Conservation (phyloP, 202 grass and related monocot species). For the Dendrocalamus latiflorus region DNA sequence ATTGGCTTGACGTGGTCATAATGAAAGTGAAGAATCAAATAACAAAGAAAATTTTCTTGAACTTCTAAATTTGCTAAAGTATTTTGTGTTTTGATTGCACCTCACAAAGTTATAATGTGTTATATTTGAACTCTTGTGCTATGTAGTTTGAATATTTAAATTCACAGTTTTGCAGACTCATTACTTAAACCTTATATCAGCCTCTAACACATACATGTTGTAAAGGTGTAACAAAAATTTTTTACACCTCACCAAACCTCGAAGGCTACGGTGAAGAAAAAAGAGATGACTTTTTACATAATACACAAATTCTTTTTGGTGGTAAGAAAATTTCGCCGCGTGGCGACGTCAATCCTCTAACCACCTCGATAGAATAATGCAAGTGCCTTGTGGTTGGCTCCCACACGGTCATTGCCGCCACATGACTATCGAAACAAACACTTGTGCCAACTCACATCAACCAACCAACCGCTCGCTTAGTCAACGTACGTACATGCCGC, state of each 20-base stretch:
- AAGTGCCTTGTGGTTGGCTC: constrained; percentile 14
- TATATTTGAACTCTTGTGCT: too few relatives aligned
- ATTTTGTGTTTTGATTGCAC: background rate
- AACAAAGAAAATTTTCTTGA: too few relatives aligned
- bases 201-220: background rate
- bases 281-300: background rate
- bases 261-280: background rate
- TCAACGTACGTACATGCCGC: constrained; percentile 43
- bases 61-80: too few relatives aligned
- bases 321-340: background rate
- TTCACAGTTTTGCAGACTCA: too few relatives aligned
- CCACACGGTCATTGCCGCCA: background rate
- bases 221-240: background rate
- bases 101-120: too few relatives aligned
- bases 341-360: constrained; percentile 1
- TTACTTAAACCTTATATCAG: too few relatives aligned
- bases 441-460: constrained; percentile 21
- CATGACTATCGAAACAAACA: background rate
- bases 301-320: background rate
- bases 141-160: too few relatives aligned
- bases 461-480: constrained; percentile 10
- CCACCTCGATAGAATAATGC: constrained; percentile 12
- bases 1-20: too few relatives aligned
- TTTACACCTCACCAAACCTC: background rate
- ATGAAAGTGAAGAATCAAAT: too few relatives aligned